Evolutionary conservation across 1,284 basidiomycete species (phyloP).

Genomic region (Puccinia triticina): DNA sequence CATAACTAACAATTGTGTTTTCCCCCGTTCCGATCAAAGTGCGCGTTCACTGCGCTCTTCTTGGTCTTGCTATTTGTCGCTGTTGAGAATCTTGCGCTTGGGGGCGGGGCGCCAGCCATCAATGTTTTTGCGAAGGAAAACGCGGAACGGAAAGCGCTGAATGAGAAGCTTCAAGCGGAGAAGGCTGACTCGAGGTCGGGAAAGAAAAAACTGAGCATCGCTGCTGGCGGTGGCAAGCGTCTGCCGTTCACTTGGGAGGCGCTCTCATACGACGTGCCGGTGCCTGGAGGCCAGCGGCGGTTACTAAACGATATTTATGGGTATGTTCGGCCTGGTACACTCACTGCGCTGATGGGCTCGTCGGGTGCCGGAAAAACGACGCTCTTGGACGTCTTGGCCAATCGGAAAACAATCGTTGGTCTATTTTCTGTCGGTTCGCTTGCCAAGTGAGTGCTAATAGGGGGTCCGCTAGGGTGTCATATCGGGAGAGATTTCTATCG

Average conservation of each 20-base stretch:
- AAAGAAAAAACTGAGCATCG: constrained; percentile 65
- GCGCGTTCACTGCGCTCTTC: constrained; percentile 18
- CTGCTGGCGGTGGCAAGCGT: constrained; percentile 65
- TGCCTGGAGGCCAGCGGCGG: constrained; percentile 60
- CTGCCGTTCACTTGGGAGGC: constrained; percentile 60
- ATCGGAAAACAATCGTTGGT: constrained; percentile 63
- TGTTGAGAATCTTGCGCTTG: constrained; percentile 57
- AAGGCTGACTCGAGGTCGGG: constrained; percentile 58
- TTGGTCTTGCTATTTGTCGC: constrained; percentile 62
- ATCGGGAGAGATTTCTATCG: constrained; percentile 62
- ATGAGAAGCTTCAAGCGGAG: constrained; percentile 66
- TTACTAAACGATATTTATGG: constrained; percentile 64
- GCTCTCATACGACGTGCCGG: constrained; percentile 63
- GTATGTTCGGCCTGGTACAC: constrained; percentile 64
- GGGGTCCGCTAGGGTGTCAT: too few relatives aligned
- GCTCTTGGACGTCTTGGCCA: constrained; percentile 65
- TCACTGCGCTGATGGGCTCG: constrained; percentile 62
- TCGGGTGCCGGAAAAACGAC: constrained; percentile 63
- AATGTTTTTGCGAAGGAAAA: constrained; percentile 57
- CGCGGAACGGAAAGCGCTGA: constrained; percentile 71
- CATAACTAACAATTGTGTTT: neutral
- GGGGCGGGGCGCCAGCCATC: constrained; percentile 26
- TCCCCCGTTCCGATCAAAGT: constrained; percentile 53
- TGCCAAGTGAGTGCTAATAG: too few relatives aligned
- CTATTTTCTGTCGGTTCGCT: too few relatives aligned